Evolutionary conservation across 352 stramenopile genomes (phyloP).

Genomic region (Phytophthora pseudosyringae): DNA sequence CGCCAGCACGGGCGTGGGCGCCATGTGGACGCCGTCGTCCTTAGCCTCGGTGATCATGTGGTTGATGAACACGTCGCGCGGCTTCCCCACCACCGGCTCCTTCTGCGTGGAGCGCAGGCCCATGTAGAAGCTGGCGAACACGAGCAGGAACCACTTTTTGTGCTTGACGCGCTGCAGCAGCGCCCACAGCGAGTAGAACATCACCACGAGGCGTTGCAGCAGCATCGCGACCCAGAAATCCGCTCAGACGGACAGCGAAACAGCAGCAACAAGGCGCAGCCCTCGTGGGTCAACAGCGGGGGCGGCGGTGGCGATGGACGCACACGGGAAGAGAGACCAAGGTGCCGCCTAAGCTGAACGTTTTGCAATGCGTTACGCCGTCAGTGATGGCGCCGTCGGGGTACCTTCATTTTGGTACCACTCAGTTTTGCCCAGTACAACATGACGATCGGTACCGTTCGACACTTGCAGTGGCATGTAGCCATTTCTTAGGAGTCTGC

Average conservation of each 20-base stretch:
- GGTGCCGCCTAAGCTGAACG: slow-evolving; percentile 20
- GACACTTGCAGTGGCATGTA: slow-evolving; percentile 20
- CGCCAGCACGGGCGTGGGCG: slow-evolving; percentile 55
- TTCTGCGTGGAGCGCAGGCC: slow-evolving; percentile 61
- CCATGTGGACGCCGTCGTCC: slow-evolving; percentile 65
- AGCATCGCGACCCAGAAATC: slow-evolving; percentile 43
- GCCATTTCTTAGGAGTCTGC: slow-evolving; percentile 13
- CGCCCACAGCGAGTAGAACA: slow-evolving; percentile 61
- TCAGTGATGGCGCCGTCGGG: neutral
- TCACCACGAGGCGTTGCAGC: slow-evolving; percentile 76
- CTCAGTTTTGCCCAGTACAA: slow-evolving; percentile 9
- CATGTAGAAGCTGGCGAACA: slow-evolving; percentile 61
- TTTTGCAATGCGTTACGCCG: slow-evolving; percentile 31
- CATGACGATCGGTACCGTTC: slow-evolving; percentile 11
- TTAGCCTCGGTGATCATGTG: slow-evolving; percentile 73
- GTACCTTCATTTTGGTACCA: slow-evolving; percentile 29
- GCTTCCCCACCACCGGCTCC: slow-evolving; percentile 60
- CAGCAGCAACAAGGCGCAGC: slow-evolving; percentile 5
- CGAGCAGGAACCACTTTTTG: slow-evolving; percentile 72
- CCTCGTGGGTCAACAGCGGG: neutral
- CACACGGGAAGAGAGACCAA: slow-evolving; percentile 7
- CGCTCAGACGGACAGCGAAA: neutral
- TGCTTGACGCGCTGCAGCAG: slow-evolving; percentile 72
- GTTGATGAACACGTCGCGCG: slow-evolving; percentile 78
- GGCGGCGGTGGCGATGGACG: neutral